Percentiles rank a stretch among this genome's conserved stretches.
phyloP scores from a whole-genome alignment of 2,329 filamentous ascomycete species.

The Periconia sp. region DNA sequence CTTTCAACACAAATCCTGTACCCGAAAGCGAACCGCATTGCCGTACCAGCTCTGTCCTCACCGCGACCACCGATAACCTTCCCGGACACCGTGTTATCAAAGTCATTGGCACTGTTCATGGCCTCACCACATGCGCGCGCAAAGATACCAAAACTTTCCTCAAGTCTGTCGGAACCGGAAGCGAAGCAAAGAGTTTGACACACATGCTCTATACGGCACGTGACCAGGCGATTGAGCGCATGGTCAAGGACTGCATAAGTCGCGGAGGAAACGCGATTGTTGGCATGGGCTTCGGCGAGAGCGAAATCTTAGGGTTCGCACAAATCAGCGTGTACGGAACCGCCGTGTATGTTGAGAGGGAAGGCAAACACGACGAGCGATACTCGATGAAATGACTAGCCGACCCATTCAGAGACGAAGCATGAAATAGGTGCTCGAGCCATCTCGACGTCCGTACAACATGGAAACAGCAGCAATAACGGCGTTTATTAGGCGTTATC shows the following conservation, averaged over 20 bases:
- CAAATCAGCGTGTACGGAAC: constrained; percentile 38
- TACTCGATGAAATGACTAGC: constrained; percentile 17
- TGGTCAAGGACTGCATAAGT: constrained; percentile 34
- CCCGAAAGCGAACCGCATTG: constrained; percentile 32
- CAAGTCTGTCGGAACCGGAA: constrained; percentile 32
- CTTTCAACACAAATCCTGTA: constrained; percentile 6
- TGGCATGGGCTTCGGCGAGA: constrained; percentile 33
- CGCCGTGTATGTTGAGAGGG: constrained; percentile 33
- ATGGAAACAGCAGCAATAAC: neutral
- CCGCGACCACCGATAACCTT: constrained; percentile 27
- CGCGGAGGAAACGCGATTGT: constrained; percentile 37
- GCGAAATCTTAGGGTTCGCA: constrained; percentile 36
- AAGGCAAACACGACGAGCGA: constrained; percentile 14
- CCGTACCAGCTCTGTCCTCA: constrained; percentile 30
- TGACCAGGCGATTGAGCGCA: constrained; percentile 37
- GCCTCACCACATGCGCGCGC: constrained; percentile 33
- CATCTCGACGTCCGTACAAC: constrained; percentile 1
- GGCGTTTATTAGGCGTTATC: constrained; percentile 1
- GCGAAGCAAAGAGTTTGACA: constrained; percentile 35
- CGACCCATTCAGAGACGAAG: constrained; percentile 6
- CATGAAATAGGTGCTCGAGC: neutral
- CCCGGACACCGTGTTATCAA: constrained; percentile 30
- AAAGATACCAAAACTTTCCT: constrained; percentile 39
- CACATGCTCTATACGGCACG: constrained; percentile 35
- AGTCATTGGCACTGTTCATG: constrained; percentile 34